These are phyloP conservation scores for Skeletonema menzelii DNA, from an alignment of 108 stramenopile genomes.

Conservation along the genomic window DNA sequence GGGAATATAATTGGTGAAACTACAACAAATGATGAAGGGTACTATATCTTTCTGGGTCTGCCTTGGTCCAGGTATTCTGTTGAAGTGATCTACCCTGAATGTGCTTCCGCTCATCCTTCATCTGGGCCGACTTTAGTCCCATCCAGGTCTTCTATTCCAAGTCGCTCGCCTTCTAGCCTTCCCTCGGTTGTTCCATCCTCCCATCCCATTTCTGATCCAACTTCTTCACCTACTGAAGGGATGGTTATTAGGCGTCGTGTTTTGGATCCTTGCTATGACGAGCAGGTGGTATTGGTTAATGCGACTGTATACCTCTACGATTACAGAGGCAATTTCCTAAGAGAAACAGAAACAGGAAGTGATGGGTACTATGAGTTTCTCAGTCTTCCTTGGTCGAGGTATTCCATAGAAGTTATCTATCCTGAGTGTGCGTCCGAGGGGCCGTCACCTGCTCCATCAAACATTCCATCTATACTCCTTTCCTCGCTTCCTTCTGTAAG, in stretches of 20 bases:
- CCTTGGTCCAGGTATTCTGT: neutral
- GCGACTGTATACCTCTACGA: neutral
- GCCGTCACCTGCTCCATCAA: neutral
- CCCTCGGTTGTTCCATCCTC: neutral
- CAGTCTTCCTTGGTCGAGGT: neutral
- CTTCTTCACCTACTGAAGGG: neutral
- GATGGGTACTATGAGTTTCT: neutral
- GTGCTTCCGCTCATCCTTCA: neutral
- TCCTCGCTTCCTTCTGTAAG: slow-evolving; percentile 5
- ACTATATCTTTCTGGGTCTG: neutral
- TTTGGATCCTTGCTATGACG: neutral
- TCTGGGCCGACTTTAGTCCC: neutral
- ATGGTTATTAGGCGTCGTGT: neutral
- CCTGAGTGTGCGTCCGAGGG: neutral
- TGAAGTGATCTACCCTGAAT: neutral
- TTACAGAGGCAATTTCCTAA: neutral
- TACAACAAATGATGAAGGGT: neutral
- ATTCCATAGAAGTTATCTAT: neutral
- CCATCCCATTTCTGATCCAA: neutral
- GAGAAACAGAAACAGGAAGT: neutral
- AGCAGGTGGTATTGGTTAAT: neutral
- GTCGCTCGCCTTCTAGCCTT: neutral
- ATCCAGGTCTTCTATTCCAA: neutral
- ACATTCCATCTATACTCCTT: neutral
- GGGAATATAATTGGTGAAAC: neutral